Conservation (phyloP, 2,329 filamentous ascomycete genomes). For the Dothidotthia symphoricarpi region DNA sequence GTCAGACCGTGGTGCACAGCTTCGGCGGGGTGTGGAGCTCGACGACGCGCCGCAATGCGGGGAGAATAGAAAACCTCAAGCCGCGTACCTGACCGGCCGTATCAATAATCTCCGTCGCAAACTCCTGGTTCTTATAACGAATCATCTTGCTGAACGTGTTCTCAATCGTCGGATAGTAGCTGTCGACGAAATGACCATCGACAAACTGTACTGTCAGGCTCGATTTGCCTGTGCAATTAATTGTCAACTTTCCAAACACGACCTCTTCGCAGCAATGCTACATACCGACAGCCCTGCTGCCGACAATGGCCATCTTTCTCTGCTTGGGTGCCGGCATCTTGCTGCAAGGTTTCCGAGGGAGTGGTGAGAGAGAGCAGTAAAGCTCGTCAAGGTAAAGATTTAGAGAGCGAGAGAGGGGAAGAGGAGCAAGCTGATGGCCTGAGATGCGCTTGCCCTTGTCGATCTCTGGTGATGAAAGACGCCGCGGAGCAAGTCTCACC, state of each 20-base stretch:
- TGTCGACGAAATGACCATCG: slow-evolving; percentile 97
- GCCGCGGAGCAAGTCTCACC: no score
- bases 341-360: slow-evolving; percentile 16
- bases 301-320: slow-evolving; percentile 92
- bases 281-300: slow-evolving; percentile 86
- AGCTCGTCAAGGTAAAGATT: no score
- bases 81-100: slow-evolving; percentile 81
- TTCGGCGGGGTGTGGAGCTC: slow-evolving; percentile 15
- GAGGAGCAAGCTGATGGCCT: no score
- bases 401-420: no score
- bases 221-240: slow-evolving; percentile 72
- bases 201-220: slow-evolving; percentile 96
- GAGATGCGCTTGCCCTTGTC: no score
- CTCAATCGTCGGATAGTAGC: slow-evolving; percentile 98
- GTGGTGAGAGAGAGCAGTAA: slow-evolving; percentile 3
- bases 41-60: slow-evolving; percentile 12
- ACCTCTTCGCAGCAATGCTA: slow-evolving; percentile 7
- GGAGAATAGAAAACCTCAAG: slow-evolving; percentile 18
- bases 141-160: slow-evolving; percentile 98
- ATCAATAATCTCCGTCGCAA: slow-evolving; percentile 94
- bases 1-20: slow-evolving; percentile 1
- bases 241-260: slow-evolving; percentile 10
- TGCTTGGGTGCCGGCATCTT: slow-evolving; percentile 75
- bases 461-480: no score
- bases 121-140: slow-evolving; percentile 89